Percentiles rank a stretch among this genome's conserved stretches.
These are phyloP conservation scores for Tuctoria greenei DNA, from an alignment of 176 grass and related monocot species.

Conservation along the genomic window DNA sequence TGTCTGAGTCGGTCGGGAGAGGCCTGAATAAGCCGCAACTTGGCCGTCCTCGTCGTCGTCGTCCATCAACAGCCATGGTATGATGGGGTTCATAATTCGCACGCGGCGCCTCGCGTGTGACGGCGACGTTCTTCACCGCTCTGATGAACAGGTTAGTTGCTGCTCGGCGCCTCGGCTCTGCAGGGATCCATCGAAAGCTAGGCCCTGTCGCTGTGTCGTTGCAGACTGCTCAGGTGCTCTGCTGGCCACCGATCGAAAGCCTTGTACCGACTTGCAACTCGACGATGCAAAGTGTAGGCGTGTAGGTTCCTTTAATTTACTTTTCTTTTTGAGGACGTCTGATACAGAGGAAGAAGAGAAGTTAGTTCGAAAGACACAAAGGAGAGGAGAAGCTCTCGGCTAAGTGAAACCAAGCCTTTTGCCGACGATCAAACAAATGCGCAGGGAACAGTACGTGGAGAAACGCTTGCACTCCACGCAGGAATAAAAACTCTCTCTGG, in stretches of 20 bases:
- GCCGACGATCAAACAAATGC: not conserved
- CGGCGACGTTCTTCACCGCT: constrained; percentile 3
- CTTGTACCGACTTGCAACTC: not conserved
- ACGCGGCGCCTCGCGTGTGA: not conserved
- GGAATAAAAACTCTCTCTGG: not conserved
- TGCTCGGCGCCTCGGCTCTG: not conserved
- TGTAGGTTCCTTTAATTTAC: not conserved
- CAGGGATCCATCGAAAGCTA: not conserved
- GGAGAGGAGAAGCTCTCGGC: not conserved
- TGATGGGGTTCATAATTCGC: not conserved
- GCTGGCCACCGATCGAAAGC: not conserved
- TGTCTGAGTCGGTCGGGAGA: constrained; percentile 35
- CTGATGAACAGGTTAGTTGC: not conserved
- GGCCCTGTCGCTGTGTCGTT: not conserved
- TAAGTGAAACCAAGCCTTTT: not conserved
- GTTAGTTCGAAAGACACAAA: not conserved
- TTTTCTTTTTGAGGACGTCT: too few relatives aligned
- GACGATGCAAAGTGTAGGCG: not conserved
- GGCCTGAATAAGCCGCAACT: constrained; percentile 45
- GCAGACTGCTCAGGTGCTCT: not conserved
- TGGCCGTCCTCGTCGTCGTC: constrained; percentile 19
- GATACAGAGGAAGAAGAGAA: not conserved
- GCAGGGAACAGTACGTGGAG: constrained; percentile 22
- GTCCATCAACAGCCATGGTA: not conserved
- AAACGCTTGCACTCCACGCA: constrained; percentile 31